Percentiles rank a stretch among this genome's conserved stretches.
phyloP scores from a whole-genome alignment of 208 protist species.

The Leishmania turanica region DNA sequence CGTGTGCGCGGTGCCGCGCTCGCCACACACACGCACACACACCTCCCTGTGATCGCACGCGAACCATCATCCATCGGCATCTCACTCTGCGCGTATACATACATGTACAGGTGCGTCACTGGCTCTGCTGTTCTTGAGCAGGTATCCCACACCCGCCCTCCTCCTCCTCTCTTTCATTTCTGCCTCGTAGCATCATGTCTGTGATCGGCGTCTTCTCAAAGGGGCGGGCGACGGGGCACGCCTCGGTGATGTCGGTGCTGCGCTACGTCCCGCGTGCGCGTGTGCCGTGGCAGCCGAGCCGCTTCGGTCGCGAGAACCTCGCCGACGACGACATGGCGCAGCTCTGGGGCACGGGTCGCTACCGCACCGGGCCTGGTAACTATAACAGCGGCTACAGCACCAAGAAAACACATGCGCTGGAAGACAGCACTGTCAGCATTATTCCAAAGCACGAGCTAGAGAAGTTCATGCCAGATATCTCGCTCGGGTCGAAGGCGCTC shows the following conservation, averaged over 20 bases:
- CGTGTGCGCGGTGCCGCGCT: background rate
- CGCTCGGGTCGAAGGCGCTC: conserved; percentile 80
- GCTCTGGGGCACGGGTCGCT: conserved; percentile 80
- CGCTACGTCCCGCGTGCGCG: conserved; percentile 88
- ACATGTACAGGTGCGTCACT: background rate
- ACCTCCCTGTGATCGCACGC: background rate
- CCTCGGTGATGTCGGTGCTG: conserved; percentile 63
- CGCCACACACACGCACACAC: background rate
- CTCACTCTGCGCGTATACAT: background rate
- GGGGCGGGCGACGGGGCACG: conserved; percentile 63
- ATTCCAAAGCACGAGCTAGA: conserved; percentile 92
- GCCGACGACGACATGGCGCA: conserved; percentile 65
- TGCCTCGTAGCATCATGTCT: conserved; percentile 44
- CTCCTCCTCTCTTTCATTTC: background rate
- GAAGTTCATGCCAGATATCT: conserved; percentile 92
- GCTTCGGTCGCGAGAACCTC: conserved; percentile 87
- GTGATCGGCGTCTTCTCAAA: conserved; percentile 81
- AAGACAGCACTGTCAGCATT: conserved; percentile 78
- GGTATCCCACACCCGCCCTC: background rate
- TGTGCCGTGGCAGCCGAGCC: conserved; percentile 88
- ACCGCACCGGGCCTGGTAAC: conserved; percentile 77
- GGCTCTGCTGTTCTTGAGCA: background rate
- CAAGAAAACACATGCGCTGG: conserved; percentile 76
- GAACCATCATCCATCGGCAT: background rate
- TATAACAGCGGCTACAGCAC: conserved; percentile 93